Base-by-base conservation (phyloP, 1,284 basidiomycete genomes). In the Apiotrichum mycotoxinovorans region DNA sequence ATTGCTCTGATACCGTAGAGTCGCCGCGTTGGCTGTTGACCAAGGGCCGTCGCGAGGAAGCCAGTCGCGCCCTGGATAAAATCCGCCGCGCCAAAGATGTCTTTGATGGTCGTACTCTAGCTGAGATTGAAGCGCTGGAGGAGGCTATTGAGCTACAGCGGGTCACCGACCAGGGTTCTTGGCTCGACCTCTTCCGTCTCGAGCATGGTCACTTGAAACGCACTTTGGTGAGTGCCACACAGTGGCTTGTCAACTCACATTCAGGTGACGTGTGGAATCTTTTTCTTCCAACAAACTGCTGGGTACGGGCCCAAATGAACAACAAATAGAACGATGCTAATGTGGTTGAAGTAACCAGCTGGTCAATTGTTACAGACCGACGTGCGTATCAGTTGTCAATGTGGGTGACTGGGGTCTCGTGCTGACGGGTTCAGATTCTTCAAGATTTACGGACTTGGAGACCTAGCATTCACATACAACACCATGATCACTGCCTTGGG, bases 11-110 rank as follows among this genome's bases (percentile, higher is more conserved):
- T n/a, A n/a, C n/a, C n/a, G n/a, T n/a, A n/a, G 64, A 68, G 40
- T 63, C 61, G 3, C 64, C 64, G 15, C 52, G 62, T 20, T 69
- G 66, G 64, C 63, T 69, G 12, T 42, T 62, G 34, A 57, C 60
- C 40, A 58, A 60, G 23, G 67, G 61, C 17, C 45, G 57, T 7
- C 17, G 56, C 9, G 65, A 60, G 2, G 44, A 46, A 1, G 66
- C 66, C 14, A 25, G 64, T 23, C 30, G 50, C 12, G 22, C 48
- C 5, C 58, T 69, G 27, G 47, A 53, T 26, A 49, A 54, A n/a
- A 25, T 67, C 18, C 54, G 67, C n/a, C 49, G 47, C 2, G 34
- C 51, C 23, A 30, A 54, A 1, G 60, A 64, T 38, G 58, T 56
- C 7, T 37, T 18, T 10, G 34, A 40, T 20, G 65, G 63, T 1